Base-by-base conservation (phyloP, 805 yeast species). In the Candida sphagnicola region DNA sequence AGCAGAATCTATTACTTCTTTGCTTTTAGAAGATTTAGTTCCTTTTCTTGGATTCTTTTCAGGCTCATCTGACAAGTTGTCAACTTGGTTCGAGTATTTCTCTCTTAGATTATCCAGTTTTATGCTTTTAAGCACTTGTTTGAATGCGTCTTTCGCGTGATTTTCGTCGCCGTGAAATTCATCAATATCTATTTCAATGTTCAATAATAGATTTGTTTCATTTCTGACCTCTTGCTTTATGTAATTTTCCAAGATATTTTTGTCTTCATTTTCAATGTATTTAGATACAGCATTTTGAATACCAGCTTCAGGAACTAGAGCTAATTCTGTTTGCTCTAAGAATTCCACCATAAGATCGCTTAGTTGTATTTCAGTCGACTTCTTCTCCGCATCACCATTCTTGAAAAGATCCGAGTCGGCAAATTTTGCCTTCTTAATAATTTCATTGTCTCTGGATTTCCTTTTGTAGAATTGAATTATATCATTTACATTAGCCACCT, bases 401-500 rank as follows among this genome's bases (percentile, higher is more conserved):
- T 42, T 41, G 13, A 37, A 40, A 8, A 44, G 28, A 21, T 42
- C 44, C 13, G 46, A 38, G 38, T 50, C 46, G 15, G 43, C 43
- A 25, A 45, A 48, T 36, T 46, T 51, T 1, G 45, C 29, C 25
- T 33, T 40, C 29, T 40, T 40, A 3, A 31, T 26, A 14, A 49
- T 56, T 21, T 68, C 67, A 13, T 21, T 12, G 18, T 35, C 30
- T 19, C 47, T 40, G 33, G 68, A 57, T 53, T 69, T 67, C 46
- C 72, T 77, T 53, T 77, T 74, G 52, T 77, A 77, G 55, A 85
- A 84, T 34, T 78, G 80, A 2, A 91, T 76, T 6, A 90, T 86
- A 50, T 89, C 95, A 51, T 86, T 82, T n/a, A 82, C 78, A 57
- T 93, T 93, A 3, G 98, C 99, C 2, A 91, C 93, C 44, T 71